Base-by-base conservation (phyloP, 2,329 filamentous ascomycete genomes). In the Hirsutella thompsonii region DNA sequence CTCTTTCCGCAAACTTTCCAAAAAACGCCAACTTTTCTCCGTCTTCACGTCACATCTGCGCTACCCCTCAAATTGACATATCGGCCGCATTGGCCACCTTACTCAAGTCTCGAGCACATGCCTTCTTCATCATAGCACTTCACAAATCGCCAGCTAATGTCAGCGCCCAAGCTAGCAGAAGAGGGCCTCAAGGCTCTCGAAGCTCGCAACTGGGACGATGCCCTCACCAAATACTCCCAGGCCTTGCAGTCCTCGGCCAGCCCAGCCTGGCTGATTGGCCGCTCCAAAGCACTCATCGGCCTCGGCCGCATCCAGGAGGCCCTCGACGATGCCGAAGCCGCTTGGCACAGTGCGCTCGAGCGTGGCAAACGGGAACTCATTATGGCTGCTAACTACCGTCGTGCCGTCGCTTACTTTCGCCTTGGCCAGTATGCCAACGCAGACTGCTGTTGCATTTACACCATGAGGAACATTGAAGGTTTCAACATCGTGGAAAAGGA, bases 251-350 rank as follows among this genome's bases (percentile, higher is more conserved):
- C 69, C 11, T 78, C 81, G 0, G 67, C 67, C 32, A 86, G 84
- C 3, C 83, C 86, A 1, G 64, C 74, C 38, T 95, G 92, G 75
- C 81, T 90, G 46, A 76, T 92, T 47, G 79, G 83, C 49, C 85
- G 90, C 18, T 83, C 87, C 4, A 87, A 80, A 34, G 86, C 86
- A 32, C 81, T 88, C 55, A 72, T 85, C 38, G 75, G 83, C 44
- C 68, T 72, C 2, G 68, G 68, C 48, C 66, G 77, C 39, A 70
- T 76, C 42, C 66, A 76, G 2, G 69, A 74, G 19, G 83, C 87
- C 1, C 72, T 92, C 36, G 67, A 64, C 32, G 83, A 89, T 59
- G 79, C 81, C 30, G 76, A 87, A 46, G 68, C 70, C 37, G 83
- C 79, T 3, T 72, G 83, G 40, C 62, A 71, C 30, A 62, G 71